phyloP scores from a whole-genome alignment of 352 stramenopile genomes.

The Globisporangium emineosum region DNA sequence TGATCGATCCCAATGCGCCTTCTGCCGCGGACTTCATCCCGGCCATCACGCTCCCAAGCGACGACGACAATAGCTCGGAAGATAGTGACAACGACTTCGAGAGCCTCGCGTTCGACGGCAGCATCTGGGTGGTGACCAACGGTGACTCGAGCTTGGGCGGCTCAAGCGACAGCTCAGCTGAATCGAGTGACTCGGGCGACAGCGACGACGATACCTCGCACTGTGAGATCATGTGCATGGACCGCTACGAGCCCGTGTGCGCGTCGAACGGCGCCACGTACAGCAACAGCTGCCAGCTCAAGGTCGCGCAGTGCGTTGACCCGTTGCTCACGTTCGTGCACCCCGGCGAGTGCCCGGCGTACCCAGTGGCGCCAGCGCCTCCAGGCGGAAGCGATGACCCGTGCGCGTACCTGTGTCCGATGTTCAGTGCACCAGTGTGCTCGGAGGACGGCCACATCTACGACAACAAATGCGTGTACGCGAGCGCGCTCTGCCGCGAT shows the following conservation, averaged over 20 bases:
- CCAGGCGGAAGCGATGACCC: slow-evolving; percentile 4
- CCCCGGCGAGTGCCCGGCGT: background rate
- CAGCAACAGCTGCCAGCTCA: slow-evolving; percentile 13
- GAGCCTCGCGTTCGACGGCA: background rate
- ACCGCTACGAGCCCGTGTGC: slow-evolving; percentile 19
- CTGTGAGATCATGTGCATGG: slow-evolving; percentile 10
- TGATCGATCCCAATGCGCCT: slow-evolving; percentile 8
- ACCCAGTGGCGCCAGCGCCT: background rate
- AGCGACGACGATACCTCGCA: background rate
- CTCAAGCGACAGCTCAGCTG: background rate
- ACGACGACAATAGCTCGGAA: background rate
- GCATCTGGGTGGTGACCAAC: background rate
- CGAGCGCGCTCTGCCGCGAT: slow-evolving; percentile 15
- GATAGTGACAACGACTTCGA: background rate
- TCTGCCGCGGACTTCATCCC: background rate
- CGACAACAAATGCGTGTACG: slow-evolving; percentile 18
- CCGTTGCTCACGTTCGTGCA: background rate
- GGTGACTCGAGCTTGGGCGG: slow-evolving; percentile 1
- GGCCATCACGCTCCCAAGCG: background rate
- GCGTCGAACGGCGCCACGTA: slow-evolving; percentile 22
- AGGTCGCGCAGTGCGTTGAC: slow-evolving; percentile 15
- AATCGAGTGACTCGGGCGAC: background rate
- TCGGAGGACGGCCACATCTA: slow-evolving; percentile 22
- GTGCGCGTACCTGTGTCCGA: slow-evolving; percentile 18
- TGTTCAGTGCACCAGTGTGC: slow-evolving; percentile 23